Base-by-base conservation (phyloP, 2,329 filamentous ascomycete genomes). In the Alternaria arborescens region DNA sequence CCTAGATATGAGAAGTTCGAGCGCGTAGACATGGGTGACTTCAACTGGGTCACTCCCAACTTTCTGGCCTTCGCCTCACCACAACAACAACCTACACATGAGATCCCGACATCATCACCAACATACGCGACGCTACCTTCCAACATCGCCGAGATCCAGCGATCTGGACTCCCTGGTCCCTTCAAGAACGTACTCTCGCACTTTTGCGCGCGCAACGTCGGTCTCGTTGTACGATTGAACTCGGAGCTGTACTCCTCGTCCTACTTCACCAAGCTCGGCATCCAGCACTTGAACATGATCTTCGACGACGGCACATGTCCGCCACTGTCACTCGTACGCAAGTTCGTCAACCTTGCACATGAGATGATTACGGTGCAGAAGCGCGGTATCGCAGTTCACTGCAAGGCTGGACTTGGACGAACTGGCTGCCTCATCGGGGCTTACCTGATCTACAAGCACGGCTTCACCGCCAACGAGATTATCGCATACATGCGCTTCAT, bases 401-500 rank as follows among this genome's bases (percentile, higher is more conserved):
- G 95, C 87, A 99, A 99, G 82, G 95, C 95, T 72, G 95, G 95
- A 48, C 88, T 99, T 20, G 95, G 95, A 28, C 90, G 95, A 48
- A 99, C 95, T 1, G 95, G 95, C 14, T 99, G 95, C 78, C 83
- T 99, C 66, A 99, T 99, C 73, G 95, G 95, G 60, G 95, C 95
- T 32, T 99, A 99, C 76, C 86, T 99, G 62, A 98, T 99, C 76
- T 99, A 99, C 83, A 89, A 94, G 68, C 91, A 98, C 79, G 95
- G 93, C 58, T 99, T 98, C 80, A 98, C 94, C 6, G 95, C 95
- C 67, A 97, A 98, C 75, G 94, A 97, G 81, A 88, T 97, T 72
- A 98, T 98, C 77, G 91, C 94, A 3, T 99, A 94, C 80, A 98
- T 99, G 94, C 90, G 94, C 62, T 99, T 99, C 82, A 98, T 98